These are phyloP conservation scores for Triticum monococcum DNA, from an alignment of 176 grass and related monocot species.

Conservation along the genomic window DNA sequence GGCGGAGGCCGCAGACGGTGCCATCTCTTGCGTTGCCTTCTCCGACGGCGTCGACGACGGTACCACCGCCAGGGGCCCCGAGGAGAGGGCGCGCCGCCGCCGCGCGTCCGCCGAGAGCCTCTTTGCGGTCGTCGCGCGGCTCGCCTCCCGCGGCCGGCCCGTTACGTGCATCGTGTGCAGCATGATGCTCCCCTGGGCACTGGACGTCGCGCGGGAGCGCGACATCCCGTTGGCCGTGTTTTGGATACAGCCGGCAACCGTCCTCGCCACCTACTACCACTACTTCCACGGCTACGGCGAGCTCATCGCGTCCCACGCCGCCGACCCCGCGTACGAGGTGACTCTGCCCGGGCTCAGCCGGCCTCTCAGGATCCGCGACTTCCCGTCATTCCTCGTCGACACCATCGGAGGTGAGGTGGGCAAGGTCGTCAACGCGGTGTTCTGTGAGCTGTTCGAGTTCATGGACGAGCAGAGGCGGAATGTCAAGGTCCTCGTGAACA, in stretches of 20 bases:
- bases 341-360: slow-evolving; percentile 15
- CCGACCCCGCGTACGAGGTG: neutral
- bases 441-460: neutral
- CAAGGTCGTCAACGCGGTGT: neutral
- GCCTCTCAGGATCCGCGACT: slow-evolving; percentile 21
- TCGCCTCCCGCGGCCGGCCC: neutral
- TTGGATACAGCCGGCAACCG: slow-evolving; percentile 50
- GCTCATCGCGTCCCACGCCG: neutral
- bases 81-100: neutral
- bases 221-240: slow-evolving; percentile 35
- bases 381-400: slow-evolving; percentile 37
- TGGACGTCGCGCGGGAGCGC: slow-evolving; percentile 33
- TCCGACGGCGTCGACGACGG: slow-evolving; percentile 40
- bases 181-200: neutral
- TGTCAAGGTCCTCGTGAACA: slow-evolving; percentile 33
- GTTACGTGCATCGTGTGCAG: slow-evolving; percentile 41
- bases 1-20: slow-evolving; percentile 7
- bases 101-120: slow-evolving; percentile 17
- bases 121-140: slow-evolving; percentile 15
- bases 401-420: neutral
- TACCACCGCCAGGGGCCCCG: neutral
- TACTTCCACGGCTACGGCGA: slow-evolving; percentile 43
- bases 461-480: neutral
- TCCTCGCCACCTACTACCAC: slow-evolving; percentile 37
- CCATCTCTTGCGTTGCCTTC: slow-evolving; percentile 36